These are phyloP conservation scores for Xerocomellus dryophilus DNA, from an alignment of 768 basidiomycete genomes.

Conservation along the genomic window DNA sequence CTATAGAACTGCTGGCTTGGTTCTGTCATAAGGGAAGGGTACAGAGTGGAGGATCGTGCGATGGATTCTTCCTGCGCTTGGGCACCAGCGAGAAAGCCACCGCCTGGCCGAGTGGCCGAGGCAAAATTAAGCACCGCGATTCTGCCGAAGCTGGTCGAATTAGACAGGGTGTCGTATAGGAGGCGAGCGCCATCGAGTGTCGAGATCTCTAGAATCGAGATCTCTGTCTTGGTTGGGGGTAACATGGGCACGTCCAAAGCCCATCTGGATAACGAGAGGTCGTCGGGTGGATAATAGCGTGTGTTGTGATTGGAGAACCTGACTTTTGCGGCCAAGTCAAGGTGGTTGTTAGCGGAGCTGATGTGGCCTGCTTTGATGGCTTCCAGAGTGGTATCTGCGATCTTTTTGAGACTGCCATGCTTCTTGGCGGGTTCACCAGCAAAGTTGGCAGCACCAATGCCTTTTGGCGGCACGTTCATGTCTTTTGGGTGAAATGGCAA, in stretches of 20 bases:
- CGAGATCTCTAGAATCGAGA: slow-evolving; percentile 58
- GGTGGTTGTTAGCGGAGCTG: slow-evolving; percentile 23
- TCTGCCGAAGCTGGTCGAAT: slow-evolving; percentile 23
- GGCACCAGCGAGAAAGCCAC: slow-evolving; percentile 70
- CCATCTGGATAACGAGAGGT: slow-evolving; percentile 51
- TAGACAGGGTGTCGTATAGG: slow-evolving; percentile 25
- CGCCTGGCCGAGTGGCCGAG: slow-evolving; percentile 70
- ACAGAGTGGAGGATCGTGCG: slow-evolving; percentile 72
- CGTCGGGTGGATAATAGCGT: slow-evolving; percentile 47
- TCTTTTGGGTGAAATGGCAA: not conserved
- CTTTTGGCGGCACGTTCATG: slow-evolving; percentile 1
- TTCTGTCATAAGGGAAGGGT: slow-evolving; percentile 54
- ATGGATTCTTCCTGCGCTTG: slow-evolving; percentile 81
- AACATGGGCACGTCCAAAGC: slow-evolving; percentile 11
- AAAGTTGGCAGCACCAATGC: not conserved
- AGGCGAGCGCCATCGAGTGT: slow-evolving; percentile 60
- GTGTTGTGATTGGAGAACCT: slow-evolving; percentile 42
- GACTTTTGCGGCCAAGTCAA: slow-evolving; percentile 36
- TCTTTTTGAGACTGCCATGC: slow-evolving; percentile 29
- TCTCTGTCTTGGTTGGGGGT: slow-evolving; percentile 25
- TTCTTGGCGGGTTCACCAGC: slow-evolving; percentile 4
- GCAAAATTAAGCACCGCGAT: slow-evolving; percentile 76
- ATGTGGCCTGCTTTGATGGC: slow-evolving; percentile 48
- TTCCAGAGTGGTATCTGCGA: slow-evolving; percentile 51
- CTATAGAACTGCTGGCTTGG: slow-evolving; percentile 60